Conservation (phyloP, 1,139 yeast species). For the Pichia sp. region DNA sequence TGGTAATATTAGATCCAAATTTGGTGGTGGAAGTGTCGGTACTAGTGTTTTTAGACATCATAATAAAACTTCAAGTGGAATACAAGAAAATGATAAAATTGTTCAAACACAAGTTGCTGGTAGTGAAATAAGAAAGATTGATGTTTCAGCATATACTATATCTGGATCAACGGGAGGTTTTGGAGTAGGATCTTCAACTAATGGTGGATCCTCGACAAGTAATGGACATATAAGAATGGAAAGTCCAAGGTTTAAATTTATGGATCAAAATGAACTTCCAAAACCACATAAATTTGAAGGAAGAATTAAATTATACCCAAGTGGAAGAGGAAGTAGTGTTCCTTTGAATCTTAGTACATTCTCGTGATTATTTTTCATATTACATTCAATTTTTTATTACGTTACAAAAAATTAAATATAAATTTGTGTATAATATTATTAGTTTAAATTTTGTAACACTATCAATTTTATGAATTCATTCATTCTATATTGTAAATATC, state of each 20-base stretch:
- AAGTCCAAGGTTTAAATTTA: conserved; percentile 70
- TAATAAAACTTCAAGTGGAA: conserved; percentile 17
- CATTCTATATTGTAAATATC: background rate
- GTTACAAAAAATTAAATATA: too few relatives aligned
- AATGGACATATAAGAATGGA: conserved; percentile 40
- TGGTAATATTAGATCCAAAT: conserved; percentile 22
- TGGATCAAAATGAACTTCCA: conserved; percentile 66
- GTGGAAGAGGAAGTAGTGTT: conserved; percentile 93
- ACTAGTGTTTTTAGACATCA: conserved; percentile 30
- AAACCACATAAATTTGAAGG: conserved; percentile 74
- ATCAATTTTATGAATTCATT: too few relatives aligned
- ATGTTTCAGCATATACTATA: conserved; percentile 55
- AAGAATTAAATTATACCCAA: conserved; percentile 74
- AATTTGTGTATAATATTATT: background rate
- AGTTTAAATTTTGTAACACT: too few relatives aligned
- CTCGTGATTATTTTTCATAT: conserved; percentile 23
- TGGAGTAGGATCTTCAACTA: conserved; percentile 5
- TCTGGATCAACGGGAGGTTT: conserved; percentile 26
- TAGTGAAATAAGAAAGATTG: conserved; percentile 45
- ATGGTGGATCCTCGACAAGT: background rate
- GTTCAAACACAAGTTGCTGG: conserved; percentile 47
- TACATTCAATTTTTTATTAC: too few relatives aligned
- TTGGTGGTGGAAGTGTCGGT: conserved; percentile 8
- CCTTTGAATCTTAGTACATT: conserved; percentile 59
- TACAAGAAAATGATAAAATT: conserved; percentile 26